phyloP scores from a whole-genome alignment of 129 eudicot species.

The Flaveria brownii region DNA sequence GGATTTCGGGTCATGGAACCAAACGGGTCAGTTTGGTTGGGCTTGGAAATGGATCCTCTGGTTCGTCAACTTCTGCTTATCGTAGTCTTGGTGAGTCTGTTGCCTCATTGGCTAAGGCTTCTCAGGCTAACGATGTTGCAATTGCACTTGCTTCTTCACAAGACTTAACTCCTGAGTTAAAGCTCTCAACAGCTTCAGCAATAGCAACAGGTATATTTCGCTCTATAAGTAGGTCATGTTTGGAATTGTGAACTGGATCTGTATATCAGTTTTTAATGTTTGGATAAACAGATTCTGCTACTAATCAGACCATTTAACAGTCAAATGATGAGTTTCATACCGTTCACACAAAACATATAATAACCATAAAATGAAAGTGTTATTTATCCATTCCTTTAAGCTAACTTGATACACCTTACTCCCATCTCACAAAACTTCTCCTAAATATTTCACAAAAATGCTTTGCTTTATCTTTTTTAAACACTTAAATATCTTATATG shows the following conservation, averaged over 20 bases:
- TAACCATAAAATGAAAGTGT: neutral
- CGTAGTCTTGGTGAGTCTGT: conserved; percentile 88
- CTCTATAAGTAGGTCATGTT: neutral
- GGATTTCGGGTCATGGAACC: conserved; percentile 79
- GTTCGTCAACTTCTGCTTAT: conserved; percentile 47
- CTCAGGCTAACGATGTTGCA: conserved; percentile 85
- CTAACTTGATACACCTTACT: neutral
- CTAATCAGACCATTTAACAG: neutral
- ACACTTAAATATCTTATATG: neutral
- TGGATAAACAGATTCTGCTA: neutral
- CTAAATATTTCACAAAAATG: neutral
- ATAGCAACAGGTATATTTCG: conserved; percentile 65
- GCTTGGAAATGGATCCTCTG: conserved; percentile 53
- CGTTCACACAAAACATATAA: neutral
- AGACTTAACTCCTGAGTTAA: conserved; percentile 59
- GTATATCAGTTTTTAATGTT: neutral
- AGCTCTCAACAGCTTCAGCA: conserved; percentile 67
- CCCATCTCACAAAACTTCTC: neutral
- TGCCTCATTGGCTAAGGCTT: conserved; percentile 79
- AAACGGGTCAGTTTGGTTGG: conserved; percentile 85
- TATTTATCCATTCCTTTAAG: neutral
- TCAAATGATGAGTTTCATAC: neutral
- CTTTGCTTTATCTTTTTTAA: neutral
- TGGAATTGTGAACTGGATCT: neutral
- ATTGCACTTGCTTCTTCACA: conserved; percentile 78